A percentile compares a stretch with the other conserved stretches of the same genome.
These are phyloP conservation scores for Novymonas esmeraldas DNA, from an alignment of 208 protist species.

Conservation along the genomic window DNA sequence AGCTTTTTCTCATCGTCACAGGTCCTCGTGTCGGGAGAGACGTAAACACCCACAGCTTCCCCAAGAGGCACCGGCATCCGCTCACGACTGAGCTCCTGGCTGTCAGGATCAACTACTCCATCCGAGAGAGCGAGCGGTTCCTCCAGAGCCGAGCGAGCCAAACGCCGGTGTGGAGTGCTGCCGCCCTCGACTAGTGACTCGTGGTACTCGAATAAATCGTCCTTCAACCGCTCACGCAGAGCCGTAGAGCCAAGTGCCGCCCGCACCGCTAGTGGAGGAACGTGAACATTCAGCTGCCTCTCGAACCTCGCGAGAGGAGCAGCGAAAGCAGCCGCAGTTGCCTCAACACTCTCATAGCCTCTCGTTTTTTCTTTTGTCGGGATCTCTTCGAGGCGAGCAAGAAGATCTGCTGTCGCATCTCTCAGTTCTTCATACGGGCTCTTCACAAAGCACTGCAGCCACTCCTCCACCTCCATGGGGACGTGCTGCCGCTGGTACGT, in stretches of 20 bases:
- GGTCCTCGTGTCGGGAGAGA: conserved; percentile 52
- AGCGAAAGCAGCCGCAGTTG: conserved; percentile 37
- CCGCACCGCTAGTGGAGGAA: conserved; percentile 66
- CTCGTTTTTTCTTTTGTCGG: conserved; percentile 35
- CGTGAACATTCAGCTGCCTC: conserved; percentile 53
- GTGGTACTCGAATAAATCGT: conserved; percentile 85
- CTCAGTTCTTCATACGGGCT: conserved; percentile 61
- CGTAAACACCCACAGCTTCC: conserved; percentile 45
- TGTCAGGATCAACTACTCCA: neutral
- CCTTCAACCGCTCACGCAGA: conserved; percentile 60
- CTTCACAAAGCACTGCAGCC: conserved; percentile 78
- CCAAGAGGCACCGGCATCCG: conserved; percentile 32
- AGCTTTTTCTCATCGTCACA: conserved; percentile 74
- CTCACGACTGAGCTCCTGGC: neutral
- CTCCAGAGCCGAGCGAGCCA: conserved; percentile 53
- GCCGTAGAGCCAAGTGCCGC: conserved; percentile 36
- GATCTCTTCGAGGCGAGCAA: conserved; percentile 42
- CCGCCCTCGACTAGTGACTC: conserved; percentile 41
- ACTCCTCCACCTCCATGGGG: conserved; percentile 89
- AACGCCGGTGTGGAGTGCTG: conserved; percentile 79
- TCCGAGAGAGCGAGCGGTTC: conserved; percentile 14
- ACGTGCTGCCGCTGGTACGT: conserved; percentile 85
- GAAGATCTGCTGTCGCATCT: conserved; percentile 44
- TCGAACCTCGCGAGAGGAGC: conserved; percentile 55
- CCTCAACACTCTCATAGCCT: conserved; percentile 49